Evolutionary conservation across 2,329 filamentous ascomycete genomes (phyloP).

Genomic region (Xenosphaeropsis pyriputrescens): DNA sequence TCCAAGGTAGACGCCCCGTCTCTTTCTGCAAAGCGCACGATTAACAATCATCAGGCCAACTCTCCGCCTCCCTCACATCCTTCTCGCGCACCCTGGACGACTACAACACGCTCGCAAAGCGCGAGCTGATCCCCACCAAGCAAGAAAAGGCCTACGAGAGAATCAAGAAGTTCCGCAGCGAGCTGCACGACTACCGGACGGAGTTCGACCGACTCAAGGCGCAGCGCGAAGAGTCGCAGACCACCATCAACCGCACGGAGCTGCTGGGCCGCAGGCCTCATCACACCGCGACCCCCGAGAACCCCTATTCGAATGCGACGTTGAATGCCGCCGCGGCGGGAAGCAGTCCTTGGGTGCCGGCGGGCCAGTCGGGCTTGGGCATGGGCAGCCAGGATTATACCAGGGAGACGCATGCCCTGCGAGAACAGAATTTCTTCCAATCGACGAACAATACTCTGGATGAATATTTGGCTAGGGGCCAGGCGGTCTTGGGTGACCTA

Average conservation of each 20-base stretch:
- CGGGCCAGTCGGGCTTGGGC: slow-evolving; percentile 18
- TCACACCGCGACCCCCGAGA: slow-evolving; percentile 71
- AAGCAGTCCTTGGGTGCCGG: slow-evolving; percentile 15
- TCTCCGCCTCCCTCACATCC: slow-evolving; percentile 62
- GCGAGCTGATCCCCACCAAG: slow-evolving; percentile 82
- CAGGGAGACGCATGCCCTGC: slow-evolving; percentile 69
- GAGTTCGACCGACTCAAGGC: slow-evolving; percentile 68
- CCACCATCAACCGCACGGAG: slow-evolving; percentile 56
- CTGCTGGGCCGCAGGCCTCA: slow-evolving; percentile 77
- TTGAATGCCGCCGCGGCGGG: slow-evolving; percentile 8
- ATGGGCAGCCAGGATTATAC: slow-evolving; percentile 46
- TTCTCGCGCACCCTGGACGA: slow-evolving; percentile 88
- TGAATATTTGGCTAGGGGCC: slow-evolving; percentile 82
- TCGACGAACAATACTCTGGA: slow-evolving; percentile 76
- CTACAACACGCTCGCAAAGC: slow-evolving; percentile 71
- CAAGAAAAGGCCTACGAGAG: slow-evolving; percentile 82
- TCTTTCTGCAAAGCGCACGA: slow-evolving; percentile 23
- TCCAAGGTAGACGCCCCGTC: slow-evolving; percentile 60
- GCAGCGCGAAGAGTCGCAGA: slow-evolving; percentile 59
- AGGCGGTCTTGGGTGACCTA: slow-evolving; percentile 79
- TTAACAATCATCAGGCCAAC: slow-evolving; percentile 36
- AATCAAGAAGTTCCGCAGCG: slow-evolving; percentile 69
- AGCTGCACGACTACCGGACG: slow-evolving; percentile 65
- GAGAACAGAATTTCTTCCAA: slow-evolving; percentile 79
- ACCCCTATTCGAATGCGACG: slow-evolving; percentile 63